These are phyloP conservation scores for Elsinoe arachidis DNA, from an alignment of 2,329 filamentous ascomycete genomes.

Conservation along the genomic window DNA sequence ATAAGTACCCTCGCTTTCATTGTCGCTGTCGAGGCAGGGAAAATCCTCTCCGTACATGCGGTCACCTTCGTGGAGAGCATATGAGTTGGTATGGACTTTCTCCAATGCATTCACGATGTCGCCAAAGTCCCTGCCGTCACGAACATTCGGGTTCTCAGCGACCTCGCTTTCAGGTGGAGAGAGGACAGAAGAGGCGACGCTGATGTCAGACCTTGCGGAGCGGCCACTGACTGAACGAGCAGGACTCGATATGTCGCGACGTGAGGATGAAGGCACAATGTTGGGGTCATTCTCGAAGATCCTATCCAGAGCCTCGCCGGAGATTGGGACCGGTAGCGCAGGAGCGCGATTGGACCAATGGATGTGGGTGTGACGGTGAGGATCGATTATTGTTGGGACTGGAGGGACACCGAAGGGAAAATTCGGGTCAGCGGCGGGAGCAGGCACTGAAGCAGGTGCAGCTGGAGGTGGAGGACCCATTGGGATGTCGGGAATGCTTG, in stretches of 20 bases:
- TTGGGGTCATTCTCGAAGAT: background rate
- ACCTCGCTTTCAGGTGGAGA: background rate
- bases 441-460: too few species aligned
- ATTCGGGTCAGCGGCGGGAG: background rate
- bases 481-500: background rate
- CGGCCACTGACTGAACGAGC: background rate
- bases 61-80: background rate
- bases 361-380: background rate
- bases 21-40: constrained; percentile 5
- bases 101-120: background rate
- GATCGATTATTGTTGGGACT: background rate
- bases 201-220: background rate
- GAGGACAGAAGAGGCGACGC: background rate
- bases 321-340: background rate
- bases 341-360: background rate
- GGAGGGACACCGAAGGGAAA: background rate
- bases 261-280: background rate
- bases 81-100: background rate
- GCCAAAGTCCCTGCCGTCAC: background rate
- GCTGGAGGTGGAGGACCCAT: too few species aligned
- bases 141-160: background rate
- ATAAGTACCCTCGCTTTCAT: background rate
- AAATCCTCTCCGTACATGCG: background rate
- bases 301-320: background rate
- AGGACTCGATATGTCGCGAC: background rate